Percentiles rank a stretch among this genome's conserved stretches.
Conservation (phyloP, 2,329 filamentous ascomycete species). For the Didymella segeticola region DNA sequence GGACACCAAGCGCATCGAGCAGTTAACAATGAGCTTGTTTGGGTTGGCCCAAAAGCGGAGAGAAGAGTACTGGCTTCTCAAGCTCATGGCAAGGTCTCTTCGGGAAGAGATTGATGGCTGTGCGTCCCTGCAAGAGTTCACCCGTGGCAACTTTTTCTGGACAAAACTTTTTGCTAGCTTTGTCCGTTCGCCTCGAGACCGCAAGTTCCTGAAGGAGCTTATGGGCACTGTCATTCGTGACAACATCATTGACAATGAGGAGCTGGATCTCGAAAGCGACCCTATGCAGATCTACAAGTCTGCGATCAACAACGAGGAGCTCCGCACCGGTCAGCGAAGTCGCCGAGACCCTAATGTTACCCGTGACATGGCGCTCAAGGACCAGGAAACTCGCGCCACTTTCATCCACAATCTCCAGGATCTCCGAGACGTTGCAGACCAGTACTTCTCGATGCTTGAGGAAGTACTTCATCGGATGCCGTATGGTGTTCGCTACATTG, state of each 20-base stretch:
- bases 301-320: constrained; percentile 95
- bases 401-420: constrained; percentile 96
- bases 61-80: constrained; percentile 96
- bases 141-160: constrained; percentile 93
- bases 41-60: constrained; percentile 96
- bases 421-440: constrained; percentile 90
- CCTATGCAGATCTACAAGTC: constrained; percentile 97
- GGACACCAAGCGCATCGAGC: constrained; percentile 90
- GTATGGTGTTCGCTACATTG: constrained; percentile 88
- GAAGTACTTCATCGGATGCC: constrained; percentile 87
- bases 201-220: constrained; percentile 88
- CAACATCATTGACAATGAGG: constrained; percentile 90
- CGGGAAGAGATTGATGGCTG: constrained; percentile 84
- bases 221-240: constrained; percentile 85
- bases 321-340: constrained; percentile 86
- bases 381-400: constrained; percentile 86
- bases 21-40: constrained; percentile 94
- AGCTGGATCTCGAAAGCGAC: constrained; percentile 92
- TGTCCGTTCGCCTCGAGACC: constrained; percentile 86
- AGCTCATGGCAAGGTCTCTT: constrained; percentile 81
- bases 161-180: constrained; percentile 85
- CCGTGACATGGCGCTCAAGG: constrained; percentile 92
- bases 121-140: constrained; percentile 78
- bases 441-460: constrained; percentile 82
- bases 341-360: constrained; percentile 82